A percentile compares a stretch with the other conserved stretches of the same genome.
phyloP scores from a whole-genome alignment of 495 filamentous ascomycete genomes.

The Neurospora sp. region DNA sequence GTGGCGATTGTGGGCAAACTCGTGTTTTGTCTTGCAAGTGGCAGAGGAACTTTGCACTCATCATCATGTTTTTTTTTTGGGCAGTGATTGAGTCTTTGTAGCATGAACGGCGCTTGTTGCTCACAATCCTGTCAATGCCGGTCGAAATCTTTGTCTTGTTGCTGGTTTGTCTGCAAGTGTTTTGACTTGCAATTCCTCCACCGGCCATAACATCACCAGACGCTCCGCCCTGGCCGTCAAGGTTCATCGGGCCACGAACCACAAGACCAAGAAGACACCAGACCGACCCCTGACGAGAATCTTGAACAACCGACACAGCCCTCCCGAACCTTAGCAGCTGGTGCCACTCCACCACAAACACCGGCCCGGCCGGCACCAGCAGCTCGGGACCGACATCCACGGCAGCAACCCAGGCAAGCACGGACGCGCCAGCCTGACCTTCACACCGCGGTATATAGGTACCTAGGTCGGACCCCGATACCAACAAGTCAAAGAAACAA shows the following conservation, averaged over 20 bases:
- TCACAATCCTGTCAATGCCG: too few relatives aligned
- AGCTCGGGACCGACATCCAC: neutral
- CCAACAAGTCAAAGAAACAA: neutral
- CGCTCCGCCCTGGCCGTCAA: neutral
- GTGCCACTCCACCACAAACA: neutral
- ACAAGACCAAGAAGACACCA: neutral
- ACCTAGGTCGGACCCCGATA: neutral
- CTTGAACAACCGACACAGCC: neutral
- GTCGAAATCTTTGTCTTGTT: too few relatives aligned
- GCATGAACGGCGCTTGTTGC: too few relatives aligned
- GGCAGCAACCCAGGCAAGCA: neutral
- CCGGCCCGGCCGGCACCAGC: neutral
- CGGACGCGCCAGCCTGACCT: neutral
- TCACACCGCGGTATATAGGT: neutral
- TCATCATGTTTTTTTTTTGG: too few relatives aligned
- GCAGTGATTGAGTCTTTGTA: too few relatives aligned
- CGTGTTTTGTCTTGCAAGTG: neutral
- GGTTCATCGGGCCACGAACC: neutral
- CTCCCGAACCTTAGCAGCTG: neutral
- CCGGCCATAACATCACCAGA: neutral
- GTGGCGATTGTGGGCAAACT: neutral
- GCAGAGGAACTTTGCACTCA: too few relatives aligned
- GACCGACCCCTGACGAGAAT: too few relatives aligned
- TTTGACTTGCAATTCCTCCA: too few relatives aligned
- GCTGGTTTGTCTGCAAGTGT: too few relatives aligned